A percentile compares a stretch with the other conserved stretches of the same genome.
These are phyloP conservation scores for Thalassiosira livingstoniorum DNA, from an alignment of 352 stramenopile genomes.

Conservation along the genomic window DNA sequence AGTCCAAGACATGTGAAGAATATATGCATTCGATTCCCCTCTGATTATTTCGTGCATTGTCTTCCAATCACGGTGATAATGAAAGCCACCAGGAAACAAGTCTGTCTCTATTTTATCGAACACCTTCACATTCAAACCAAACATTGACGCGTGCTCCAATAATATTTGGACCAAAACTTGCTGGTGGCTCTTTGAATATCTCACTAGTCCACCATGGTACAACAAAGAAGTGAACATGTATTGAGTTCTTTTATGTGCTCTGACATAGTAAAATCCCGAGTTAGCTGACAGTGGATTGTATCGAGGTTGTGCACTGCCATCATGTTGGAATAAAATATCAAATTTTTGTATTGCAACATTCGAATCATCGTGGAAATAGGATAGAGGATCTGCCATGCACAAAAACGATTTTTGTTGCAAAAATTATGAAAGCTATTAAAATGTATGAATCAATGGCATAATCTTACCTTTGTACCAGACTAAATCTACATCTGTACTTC, in stretches of 20 bases:
- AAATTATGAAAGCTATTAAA: too few species aligned
- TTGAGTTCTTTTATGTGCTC: slow-evolving; percentile 62
- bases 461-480: slow-evolving; percentile 72
- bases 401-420: too few species aligned
- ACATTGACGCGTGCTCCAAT: slow-evolving; percentile 62
- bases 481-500: slow-evolving; percentile 48
- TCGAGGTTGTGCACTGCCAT: slow-evolving; percentile 57
- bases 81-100: slow-evolving; percentile 74
- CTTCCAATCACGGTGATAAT: slow-evolving; percentile 66
- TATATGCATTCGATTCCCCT: slow-evolving; percentile 64
- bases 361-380: slow-evolving; percentile 62
- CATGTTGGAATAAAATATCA: slow-evolving; percentile 77
- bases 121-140: slow-evolving; percentile 73
- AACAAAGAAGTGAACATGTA: slow-evolving; percentile 69
- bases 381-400: slow-evolving; percentile 62
- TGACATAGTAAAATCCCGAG: slow-evolving; percentile 74
- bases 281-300: slow-evolving; percentile 70
- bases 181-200: slow-evolving; percentile 69
- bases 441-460: too few species aligned
- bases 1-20: slow-evolving; percentile 89
- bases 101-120: slow-evolving; percentile 62
- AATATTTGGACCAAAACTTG: slow-evolving; percentile 69
- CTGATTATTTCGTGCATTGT: slow-evolving; percentile 76
- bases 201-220: slow-evolving; percentile 62
- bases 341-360: slow-evolving; percentile 63